phyloP scores from a whole-genome alignment of 768 basidiomycete species.

The Mrakia blollopis region DNA sequence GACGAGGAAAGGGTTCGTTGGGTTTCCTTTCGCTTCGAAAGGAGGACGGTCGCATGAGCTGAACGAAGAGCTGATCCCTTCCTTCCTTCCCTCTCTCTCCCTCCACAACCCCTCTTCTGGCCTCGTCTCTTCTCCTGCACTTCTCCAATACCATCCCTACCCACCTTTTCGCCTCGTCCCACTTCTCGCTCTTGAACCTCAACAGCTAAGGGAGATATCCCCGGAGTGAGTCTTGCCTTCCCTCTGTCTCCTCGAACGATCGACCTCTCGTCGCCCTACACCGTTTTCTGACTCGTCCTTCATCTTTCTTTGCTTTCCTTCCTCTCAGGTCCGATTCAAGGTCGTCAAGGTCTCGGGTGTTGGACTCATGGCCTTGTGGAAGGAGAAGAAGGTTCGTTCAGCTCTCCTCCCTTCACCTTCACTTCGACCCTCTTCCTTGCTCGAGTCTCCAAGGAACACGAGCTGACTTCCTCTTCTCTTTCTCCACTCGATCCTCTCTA shows the following conservation, averaged over 20 bases:
- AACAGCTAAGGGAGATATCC: constrained; percentile 64
- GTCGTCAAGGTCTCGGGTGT: constrained; percentile 99
- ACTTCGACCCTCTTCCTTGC: no score
- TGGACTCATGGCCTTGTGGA: constrained; percentile 95
- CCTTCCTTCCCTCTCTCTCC: background rate
- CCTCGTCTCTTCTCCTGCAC: background rate
- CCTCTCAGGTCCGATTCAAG: constrained; percentile 73
- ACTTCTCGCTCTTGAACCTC: background rate
- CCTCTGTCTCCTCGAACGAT: background rate
- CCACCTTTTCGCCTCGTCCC: background rate
- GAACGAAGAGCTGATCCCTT: background rate
- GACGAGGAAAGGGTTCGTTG: constrained; percentile 75
- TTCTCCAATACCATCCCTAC: background rate
- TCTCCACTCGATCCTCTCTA: constrained; percentile 25
- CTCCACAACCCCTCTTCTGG: background rate
- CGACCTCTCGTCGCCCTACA: background rate
- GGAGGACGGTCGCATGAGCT: background rate
- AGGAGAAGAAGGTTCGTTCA: constrained; percentile 84
- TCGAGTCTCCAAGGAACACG: background rate
- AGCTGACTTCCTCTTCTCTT: background rate
- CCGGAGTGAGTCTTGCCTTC: constrained; percentile 56
- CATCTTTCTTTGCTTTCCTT: background rate
- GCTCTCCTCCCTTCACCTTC: background rate
- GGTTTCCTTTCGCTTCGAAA: background rate
- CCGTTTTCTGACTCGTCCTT: background rate